These are phyloP conservation scores for Aspergillus sp. DNA, from an alignment of 2,329 filamentous ascomycete genomes.

Conservation along the genomic window DNA sequence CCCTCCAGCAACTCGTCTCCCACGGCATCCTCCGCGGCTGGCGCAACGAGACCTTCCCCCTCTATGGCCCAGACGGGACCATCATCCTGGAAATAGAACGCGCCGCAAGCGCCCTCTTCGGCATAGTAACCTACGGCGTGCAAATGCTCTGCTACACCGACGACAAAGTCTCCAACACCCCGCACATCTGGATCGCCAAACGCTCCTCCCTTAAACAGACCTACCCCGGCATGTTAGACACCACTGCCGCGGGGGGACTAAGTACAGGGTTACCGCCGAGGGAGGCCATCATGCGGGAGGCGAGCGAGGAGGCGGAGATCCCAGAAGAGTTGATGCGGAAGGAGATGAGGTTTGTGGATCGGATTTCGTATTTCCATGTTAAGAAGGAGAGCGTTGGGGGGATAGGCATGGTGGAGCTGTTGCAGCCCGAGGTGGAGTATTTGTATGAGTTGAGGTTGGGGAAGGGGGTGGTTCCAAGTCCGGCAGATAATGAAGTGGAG, in stretches of 20 bases:
- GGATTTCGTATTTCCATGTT: slow-evolving; percentile 16
- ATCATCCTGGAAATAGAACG: slow-evolving; percentile 47
- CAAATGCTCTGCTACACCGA: slow-evolving; percentile 44
- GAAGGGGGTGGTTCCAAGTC: slow-evolving; percentile 23
- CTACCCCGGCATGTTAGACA: slow-evolving; percentile 36
- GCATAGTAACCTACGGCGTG: slow-evolving; percentile 48
- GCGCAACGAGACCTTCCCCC: slow-evolving; percentile 46
- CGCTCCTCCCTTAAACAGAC: slow-evolving; percentile 29
- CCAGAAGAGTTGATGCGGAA: background rate
- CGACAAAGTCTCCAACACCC: background rate
- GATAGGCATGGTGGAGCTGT: slow-evolving; percentile 3
- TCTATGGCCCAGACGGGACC: slow-evolving; percentile 43
- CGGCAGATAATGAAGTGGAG: slow-evolving; percentile 34
- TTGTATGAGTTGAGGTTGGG: slow-evolving; percentile 37
- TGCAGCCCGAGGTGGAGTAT: slow-evolving; percentile 37
- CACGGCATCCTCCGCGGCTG: slow-evolving; percentile 23
- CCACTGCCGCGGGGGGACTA: slow-evolving; percentile 26
- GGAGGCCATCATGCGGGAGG: slow-evolving; percentile 30
- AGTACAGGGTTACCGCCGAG: slow-evolving; percentile 23
- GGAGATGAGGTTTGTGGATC: background rate
- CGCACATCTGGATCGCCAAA: slow-evolving; percentile 31
- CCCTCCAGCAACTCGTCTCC: background rate
- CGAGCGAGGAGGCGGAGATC: slow-evolving; percentile 23
- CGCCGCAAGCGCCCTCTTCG: slow-evolving; percentile 43
- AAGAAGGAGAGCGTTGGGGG: slow-evolving; percentile 15